Base-by-base conservation (phyloP, 352 stramenopile species). In the Pythium insidiosum region DNA sequence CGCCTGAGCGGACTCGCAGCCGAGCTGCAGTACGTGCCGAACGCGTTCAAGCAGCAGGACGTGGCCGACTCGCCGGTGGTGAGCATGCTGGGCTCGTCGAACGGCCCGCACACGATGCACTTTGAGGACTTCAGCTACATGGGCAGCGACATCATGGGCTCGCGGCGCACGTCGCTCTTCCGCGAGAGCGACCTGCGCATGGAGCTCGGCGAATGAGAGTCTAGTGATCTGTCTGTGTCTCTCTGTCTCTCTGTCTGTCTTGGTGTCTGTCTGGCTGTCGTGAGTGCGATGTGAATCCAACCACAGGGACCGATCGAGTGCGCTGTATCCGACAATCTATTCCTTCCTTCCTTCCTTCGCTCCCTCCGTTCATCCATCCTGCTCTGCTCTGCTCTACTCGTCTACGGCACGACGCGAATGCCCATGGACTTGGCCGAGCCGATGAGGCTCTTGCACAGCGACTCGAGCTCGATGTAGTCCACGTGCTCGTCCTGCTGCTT, bases 401-500 rank as follows among this genome's bases (percentile, higher is more conserved):
- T 53, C 39, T 76, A 84, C 15, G 60, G 69, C 46, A 87, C 68
- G 23, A 97, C 84, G 26, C 78, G 66, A 44, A 98, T 73, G 43
- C 92, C 92, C 65, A 97, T 96, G 68, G 84, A 97, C 51, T 78
- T 88, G 43, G 84, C 84, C 41, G 89, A 95, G 42, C 92, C 92
- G 45, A 97, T 85, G 25, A 98, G 81, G 52, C 73, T 96, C 68
- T 91, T 90, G 60, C 84, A 97, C 53, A 98, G 84, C 25, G 75
- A 86, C 63, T 85, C 51, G 29, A 98, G 68, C 10, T 94, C 81
- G 42, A 97, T 89, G 68, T 96, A 92, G 64, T 88, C 83, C 39
- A 96, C 73, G 62, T 96, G 79, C 16, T 96, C 73, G 68, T 98
- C 94, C 55, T 86, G 69, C 58, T 98, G 84, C 74, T 99, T 99